Percentiles rank a stretch among this genome's conserved stretches.
These are phyloP conservation scores for Glycine tomentella DNA, from an alignment of 306 rosid genomes.

Conservation along the genomic window DNA sequence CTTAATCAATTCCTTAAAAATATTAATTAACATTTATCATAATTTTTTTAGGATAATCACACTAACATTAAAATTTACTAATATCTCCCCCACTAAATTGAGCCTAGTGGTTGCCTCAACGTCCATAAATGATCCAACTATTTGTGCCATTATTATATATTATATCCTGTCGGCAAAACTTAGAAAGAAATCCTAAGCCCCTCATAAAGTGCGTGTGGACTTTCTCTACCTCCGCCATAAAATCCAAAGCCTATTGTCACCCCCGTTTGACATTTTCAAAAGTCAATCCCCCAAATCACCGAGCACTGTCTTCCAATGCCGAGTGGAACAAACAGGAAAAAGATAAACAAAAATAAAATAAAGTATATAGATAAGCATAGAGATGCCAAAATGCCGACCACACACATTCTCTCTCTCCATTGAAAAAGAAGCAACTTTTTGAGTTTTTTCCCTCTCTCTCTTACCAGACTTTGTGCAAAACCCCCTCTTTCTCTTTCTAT, in stretches of 20 bases:
- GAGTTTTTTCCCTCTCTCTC: slow-evolving; percentile 18
- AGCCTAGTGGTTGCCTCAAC: too few species aligned
- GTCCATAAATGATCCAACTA: background rate
- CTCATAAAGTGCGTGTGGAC: slow-evolving; percentile 53
- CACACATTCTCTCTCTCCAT: background rate
- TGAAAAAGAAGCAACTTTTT: background rate
- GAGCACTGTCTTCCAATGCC: background rate
- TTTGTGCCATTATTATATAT: slow-evolving; percentile 4
- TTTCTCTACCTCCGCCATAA: slow-evolving; percentile 31
- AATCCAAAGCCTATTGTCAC: slow-evolving; percentile 31
- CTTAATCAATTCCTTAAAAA: too few species aligned
- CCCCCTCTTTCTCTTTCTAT: slow-evolving; percentile 45
- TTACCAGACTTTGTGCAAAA: slow-evolving; percentile 24
- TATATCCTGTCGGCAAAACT: slow-evolving; percentile 51
- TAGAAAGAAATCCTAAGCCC: background rate
- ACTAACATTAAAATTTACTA: too few species aligned
- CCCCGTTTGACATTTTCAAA: slow-evolving; percentile 53
- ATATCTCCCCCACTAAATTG: too few species aligned
- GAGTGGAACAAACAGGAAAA: background rate
- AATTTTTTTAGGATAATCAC: too few species aligned
- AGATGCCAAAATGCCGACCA: slow-evolving; percentile 59
- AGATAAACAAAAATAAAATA: background rate
- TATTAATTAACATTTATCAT: too few species aligned
- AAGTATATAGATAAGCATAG: slow-evolving; percentile 42
- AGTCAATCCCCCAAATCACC: slow-evolving; percentile 54